Base-by-base conservation (phyloP, 306 rosid species). In the Cucurbita moschata region DNA sequence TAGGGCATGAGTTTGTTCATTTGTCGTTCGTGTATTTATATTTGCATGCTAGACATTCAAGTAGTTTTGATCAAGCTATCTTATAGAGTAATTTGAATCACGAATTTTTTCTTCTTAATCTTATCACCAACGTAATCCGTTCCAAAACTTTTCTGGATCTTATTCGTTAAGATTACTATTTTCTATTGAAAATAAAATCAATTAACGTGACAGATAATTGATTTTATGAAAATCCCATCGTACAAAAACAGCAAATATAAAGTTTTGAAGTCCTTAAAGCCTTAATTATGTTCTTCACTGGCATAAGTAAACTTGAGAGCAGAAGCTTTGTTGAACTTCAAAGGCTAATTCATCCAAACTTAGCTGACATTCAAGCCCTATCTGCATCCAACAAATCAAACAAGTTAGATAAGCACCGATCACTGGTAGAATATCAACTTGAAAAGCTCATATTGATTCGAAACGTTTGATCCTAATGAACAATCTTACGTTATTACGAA, bases 291-390 rank as follows among this genome's bases (percentile, higher is more conserved):
- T 42, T 6, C 19, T 4, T 43, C 71, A 43, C n/a, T 65, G 71
- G 72, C 72, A 44, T 46, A 43, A 21, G 53, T 66, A 59, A 23
- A 16, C 0, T 68, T 58, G 39, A 35, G 90, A 75, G 66, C 86
- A 78, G 81, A 94, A 85, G 79, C 88, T 87, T 79, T 83, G 85
- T 76, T 91, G 99, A 52, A 94, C 96, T 87, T 94, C 88, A 78
- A 82, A 59, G 4, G 90, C 97, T 23, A 94, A 79, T 77, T 94
- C 99, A 83, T 94, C 96, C 85, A 94, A 75, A 71, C 99, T 94
- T 77, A 91, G 80, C 71, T 86, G 80, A 81, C 99, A 94, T 61
- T 89, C 96, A 79, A 91, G 81, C 74, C 92, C 97, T 79, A 91
- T 94, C 99, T 94, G 90, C 49, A 66, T 1, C 60, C 74, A 44